A percentile compares a stretch with the other conserved stretches of the same genome.
These are phyloP conservation scores for Lepidium didymum DNA, from an alignment of 345 rosid genomes.

Conservation along the genomic window DNA sequence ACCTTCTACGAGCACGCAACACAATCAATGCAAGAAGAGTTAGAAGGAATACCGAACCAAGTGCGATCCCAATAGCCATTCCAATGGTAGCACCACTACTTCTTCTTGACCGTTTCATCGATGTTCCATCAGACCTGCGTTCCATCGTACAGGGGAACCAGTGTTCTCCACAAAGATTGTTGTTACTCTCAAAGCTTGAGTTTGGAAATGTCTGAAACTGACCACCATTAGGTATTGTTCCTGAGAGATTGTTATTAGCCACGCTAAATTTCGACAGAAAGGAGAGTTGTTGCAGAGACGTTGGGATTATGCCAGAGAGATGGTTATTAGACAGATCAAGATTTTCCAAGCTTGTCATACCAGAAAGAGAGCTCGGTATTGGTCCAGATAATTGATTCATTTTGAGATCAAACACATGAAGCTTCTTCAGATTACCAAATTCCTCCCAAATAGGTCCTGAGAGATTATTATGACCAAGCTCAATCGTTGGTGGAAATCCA, in stretches of 20 bases:
- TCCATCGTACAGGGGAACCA: conserved; percentile 29
- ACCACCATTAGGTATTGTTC: conserved; percentile 52
- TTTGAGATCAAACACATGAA: conserved; percentile 42
- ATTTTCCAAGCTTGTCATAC: conserved; percentile 47
- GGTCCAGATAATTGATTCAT: conserved; percentile 35
- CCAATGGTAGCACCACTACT: conserved; percentile 36
- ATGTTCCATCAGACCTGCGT: background rate
- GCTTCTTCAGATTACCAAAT: conserved; percentile 47
- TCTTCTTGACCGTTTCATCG: conserved; percentile 28
- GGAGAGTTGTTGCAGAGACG: conserved; percentile 30
- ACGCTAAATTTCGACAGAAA: conserved; percentile 58
- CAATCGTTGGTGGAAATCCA: conserved; percentile 45
- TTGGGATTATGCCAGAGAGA: conserved; percentile 38
- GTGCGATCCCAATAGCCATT: conserved; percentile 52
- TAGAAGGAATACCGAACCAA: conserved; percentile 48
- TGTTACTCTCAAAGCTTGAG: conserved; percentile 79
- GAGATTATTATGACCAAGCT: conserved; percentile 32
- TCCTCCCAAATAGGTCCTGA: conserved; percentile 47
- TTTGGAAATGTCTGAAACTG: conserved; percentile 74
- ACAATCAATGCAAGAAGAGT: conserved; percentile 41
- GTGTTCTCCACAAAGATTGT: conserved; percentile 70
- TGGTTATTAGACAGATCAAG: conserved; percentile 46
- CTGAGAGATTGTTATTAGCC: conserved; percentile 48
- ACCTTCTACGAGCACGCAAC: conserved; percentile 40
- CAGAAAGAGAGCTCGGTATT: conserved; percentile 38